Evolutionary conservation across 257 asterid genomes (phyloP).

Genomic region (Salvia hispanica): DNA sequence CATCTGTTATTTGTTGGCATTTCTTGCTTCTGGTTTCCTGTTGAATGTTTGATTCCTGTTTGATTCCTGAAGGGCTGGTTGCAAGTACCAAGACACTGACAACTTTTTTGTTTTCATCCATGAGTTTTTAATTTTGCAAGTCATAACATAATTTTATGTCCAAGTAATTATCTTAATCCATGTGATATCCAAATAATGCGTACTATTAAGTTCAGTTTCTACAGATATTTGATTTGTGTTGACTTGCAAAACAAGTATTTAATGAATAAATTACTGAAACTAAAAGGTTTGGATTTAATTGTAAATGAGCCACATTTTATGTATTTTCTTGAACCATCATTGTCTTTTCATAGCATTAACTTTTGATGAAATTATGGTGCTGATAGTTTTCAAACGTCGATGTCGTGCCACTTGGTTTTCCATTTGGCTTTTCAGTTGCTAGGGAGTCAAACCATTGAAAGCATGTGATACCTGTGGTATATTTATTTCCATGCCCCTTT

Average conservation of each 20-base stretch:
- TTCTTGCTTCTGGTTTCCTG: conserved; percentile 8
- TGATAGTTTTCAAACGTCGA: neutral
- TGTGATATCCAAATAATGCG: neutral
- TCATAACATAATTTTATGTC: neutral
- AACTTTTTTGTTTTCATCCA: neutral
- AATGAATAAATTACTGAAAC: neutral
- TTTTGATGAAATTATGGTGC: neutral
- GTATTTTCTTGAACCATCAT: neutral
- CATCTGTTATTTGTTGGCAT: conserved; percentile 12
- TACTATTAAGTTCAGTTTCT: neutral
- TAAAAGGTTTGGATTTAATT: neutral
- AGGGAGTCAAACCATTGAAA: neutral
- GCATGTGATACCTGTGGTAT: neutral
- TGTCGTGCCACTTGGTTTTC: conserved; percentile 4
- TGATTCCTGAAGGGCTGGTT: neutral
- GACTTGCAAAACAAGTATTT: neutral
- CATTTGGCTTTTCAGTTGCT: conserved; percentile 10
- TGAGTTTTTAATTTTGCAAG: neutral
- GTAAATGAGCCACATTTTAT: neutral
- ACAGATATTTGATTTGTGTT: neutral
- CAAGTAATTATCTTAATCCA: neutral
- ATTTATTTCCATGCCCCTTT: neutral
- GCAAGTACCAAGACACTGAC: neutral
- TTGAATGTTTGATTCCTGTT: conserved; percentile 14
- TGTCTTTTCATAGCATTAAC: neutral